phyloP scores from a whole-genome alignment of 768 basidiomycete genomes.

The Tulasnella sp. region DNA sequence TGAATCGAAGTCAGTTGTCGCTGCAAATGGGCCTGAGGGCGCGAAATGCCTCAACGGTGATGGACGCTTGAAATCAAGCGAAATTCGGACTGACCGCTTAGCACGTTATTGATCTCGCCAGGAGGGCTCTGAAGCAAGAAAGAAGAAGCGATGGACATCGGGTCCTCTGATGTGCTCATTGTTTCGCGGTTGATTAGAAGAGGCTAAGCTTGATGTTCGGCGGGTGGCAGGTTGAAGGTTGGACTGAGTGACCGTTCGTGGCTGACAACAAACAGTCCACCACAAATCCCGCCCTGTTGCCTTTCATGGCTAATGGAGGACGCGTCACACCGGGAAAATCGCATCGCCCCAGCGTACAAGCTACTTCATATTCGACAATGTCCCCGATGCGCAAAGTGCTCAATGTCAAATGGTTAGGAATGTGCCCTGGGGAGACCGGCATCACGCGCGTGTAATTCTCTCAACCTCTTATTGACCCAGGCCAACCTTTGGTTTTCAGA shows the following conservation, averaged over 20 bases:
- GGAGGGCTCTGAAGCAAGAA: slow-evolving; percentile 90
- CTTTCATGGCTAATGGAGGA: not conserved
- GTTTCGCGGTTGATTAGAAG: not conserved
- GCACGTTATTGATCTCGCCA: slow-evolving; percentile 94
- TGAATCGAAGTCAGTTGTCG: not conserved
- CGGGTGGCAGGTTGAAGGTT: not conserved
- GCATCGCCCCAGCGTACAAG: too few species aligned
- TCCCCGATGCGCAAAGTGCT: too few species aligned
- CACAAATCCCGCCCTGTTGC: not conserved
- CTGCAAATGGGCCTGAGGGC: not conserved
- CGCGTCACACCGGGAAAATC: too few species aligned
- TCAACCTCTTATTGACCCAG: slow-evolving; percentile 55
- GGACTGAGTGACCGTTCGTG: not conserved
- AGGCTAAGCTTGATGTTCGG: not conserved
- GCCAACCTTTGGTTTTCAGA: slow-evolving; percentile 78
- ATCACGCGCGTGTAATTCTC: too few species aligned
- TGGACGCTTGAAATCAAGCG: slow-evolving; percentile 6
- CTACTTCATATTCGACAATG: not conserved
- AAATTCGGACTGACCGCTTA: slow-evolving; percentile 62
- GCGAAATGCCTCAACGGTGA: slow-evolving; percentile 15
- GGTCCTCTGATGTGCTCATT: slow-evolving; percentile 4
- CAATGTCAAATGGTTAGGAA: too few species aligned
- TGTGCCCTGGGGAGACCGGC: too few species aligned
- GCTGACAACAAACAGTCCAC: not conserved
- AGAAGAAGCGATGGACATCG: slow-evolving; percentile 49